Evolutionary conservation across 1,139 yeast species (phyloP), one percentile per base, ranked within the genome.

Genomic region (Magnusiomyces fungicola): DNA sequence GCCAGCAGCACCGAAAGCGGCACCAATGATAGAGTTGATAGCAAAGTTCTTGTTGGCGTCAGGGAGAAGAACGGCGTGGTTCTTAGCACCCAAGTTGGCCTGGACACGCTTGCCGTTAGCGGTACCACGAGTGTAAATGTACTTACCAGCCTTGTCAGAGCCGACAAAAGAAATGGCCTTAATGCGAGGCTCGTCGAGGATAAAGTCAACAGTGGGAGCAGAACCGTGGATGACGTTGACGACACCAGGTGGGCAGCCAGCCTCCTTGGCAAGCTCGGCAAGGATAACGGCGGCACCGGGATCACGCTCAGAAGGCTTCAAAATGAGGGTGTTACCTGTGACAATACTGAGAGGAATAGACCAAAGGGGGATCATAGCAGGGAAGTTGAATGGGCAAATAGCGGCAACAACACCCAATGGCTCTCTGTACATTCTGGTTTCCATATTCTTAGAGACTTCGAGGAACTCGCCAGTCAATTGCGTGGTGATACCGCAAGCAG

Each of bases 331-430:
- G 72, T 84, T 84, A 58, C 94, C 94, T 24, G 90, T 83, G 53
- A 81, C 90, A 55, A 84, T 74, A 42, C 80, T 73, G 62, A 83
- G 75, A 18, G 94, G 94, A 53, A 84, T 74, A 30, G 89, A 79
- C 94, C 94, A 84, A 58, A 84, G 72, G 34, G 94, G 94, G 53
- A 84, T 86, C 92, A 84, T 83, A 42, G 89, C 92, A 27, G 92
- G 92, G 76, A 83, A 82, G 69, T 82, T 82, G 68, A 79, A 79
- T n/a, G 88, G 88, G 59, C 83, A 78, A 57, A 81, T 81, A 23
- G 86, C 81, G 6, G 82, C 86, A 53, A 80, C 75, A 21, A 81
- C 84, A 19, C 87, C 87, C 51, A 74, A 60, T 24, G 79, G 79
- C 59, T 74, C 79, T 58, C 92, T 76, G 59, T 81, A 73, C 80